Evolutionary conservation across 2,329 filamentous ascomycete genomes (phyloP).

Genomic region (Coniochaeta hoffmannii): DNA sequence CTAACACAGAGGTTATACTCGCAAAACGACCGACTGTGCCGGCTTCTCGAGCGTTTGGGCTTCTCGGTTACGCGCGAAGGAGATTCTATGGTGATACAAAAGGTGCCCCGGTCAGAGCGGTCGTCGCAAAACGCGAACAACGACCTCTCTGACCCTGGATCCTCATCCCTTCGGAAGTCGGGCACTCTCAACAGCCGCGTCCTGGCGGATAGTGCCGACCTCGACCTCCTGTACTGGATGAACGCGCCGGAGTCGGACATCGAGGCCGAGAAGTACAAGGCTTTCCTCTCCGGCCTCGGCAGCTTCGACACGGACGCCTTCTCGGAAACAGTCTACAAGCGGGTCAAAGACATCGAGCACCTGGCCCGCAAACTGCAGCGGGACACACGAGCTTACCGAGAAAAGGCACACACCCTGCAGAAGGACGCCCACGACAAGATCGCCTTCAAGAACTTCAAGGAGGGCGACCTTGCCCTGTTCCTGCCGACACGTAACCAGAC

Average conservation of each 20-base stretch:
- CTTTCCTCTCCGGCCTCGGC: constrained; percentile 66
- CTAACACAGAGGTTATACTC: constrained; percentile 75
- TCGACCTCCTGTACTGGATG: constrained; percentile 78
- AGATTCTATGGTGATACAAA: constrained; percentile 66
- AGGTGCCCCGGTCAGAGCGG: constrained; percentile 55
- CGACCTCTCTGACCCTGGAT: constrained; percentile 45
- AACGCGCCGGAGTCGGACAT: constrained; percentile 55
- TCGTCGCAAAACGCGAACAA: constrained; percentile 49
- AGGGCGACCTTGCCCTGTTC: constrained; percentile 90
- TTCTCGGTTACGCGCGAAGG: constrained; percentile 73
- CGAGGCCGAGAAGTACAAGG: constrained; percentile 67
- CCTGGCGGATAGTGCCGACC: constrained; percentile 55
- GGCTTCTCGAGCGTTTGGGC: constrained; percentile 78
- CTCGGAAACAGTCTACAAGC: constrained; percentile 76
- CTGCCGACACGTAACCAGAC: constrained; percentile 90
- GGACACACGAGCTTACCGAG: constrained; percentile 78
- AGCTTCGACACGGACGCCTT: constrained; percentile 80
- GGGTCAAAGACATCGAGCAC: constrained; percentile 88
- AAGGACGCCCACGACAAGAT: constrained; percentile 93
- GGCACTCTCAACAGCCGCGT: constrained; percentile 44
- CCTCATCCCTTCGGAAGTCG: constrained; percentile 45
- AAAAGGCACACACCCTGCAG: constrained; percentile 73
- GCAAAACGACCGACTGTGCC: constrained; percentile 76
- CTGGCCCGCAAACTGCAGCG: constrained; percentile 90
- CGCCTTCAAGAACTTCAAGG: constrained; percentile 90